A percentile compares a stretch with the other conserved stretches of the same genome.
Evolutionary conservation across 176 grass and related monocot genomes (phyloP).

Genomic region (Aegilops tauschii): DNA sequence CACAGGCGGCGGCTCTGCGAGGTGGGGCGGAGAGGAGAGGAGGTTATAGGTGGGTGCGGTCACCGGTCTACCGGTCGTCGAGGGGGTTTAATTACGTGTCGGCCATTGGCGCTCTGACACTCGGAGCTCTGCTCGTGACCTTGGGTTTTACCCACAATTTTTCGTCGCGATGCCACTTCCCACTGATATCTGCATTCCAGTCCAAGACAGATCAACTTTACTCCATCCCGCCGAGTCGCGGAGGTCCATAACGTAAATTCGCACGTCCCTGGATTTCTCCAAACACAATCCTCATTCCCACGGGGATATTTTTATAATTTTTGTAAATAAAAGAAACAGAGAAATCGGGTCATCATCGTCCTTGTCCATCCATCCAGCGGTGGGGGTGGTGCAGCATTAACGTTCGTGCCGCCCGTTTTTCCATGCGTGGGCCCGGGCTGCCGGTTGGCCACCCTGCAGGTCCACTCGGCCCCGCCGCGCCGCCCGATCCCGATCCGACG

Average conservation of each 20-base stretch:
- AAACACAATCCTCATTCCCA: not conserved
- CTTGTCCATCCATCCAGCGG: not conserved
- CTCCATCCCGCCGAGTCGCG: not conserved
- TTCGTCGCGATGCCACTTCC: not conserved
- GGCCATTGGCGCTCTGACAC: not conserved
- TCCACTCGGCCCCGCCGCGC: not conserved
- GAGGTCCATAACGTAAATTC: not conserved
- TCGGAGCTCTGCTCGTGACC: not conserved
- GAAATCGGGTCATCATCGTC: not conserved
- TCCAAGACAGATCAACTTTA: not conserved
- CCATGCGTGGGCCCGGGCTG: conserved; percentile 23
- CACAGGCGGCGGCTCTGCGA: not conserved
- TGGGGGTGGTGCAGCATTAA: not conserved
- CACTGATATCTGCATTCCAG: not conserved
- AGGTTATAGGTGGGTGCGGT: conserved; percentile 39
- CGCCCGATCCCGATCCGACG: not conserved
- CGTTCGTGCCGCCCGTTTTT: not conserved
- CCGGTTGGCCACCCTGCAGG: conserved; percentile 21
- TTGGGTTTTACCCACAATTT: not conserved
- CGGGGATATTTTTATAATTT: too few relatives aligned
- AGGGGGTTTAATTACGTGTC: conserved; percentile 10
- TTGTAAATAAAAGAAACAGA: not conserved
- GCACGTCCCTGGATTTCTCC: not conserved
- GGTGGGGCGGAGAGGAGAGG: not conserved
- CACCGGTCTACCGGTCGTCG: conserved; percentile 27